Evolutionary conservation across 2,329 filamentous ascomycete species (phyloP).

Genomic region (Trichoderma sp.): DNA sequence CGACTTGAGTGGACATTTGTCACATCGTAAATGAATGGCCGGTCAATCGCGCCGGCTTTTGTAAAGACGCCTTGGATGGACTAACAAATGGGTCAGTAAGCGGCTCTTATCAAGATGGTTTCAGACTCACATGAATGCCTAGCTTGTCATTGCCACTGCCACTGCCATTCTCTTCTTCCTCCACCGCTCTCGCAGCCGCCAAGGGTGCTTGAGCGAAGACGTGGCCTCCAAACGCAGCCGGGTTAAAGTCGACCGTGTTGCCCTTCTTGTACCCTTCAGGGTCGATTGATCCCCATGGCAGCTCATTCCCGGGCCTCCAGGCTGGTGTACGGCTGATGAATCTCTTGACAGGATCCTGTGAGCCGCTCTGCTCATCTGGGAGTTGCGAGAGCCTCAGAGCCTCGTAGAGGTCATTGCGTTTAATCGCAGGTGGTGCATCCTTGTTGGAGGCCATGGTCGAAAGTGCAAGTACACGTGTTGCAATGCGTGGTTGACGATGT

Average conservation of each 20-base stretch:
- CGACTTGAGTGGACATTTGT: slow-evolving; percentile 43
- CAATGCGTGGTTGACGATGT: neutral
- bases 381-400: slow-evolving; percentile 30
- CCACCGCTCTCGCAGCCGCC: slow-evolving; percentile 35
- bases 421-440: neutral
- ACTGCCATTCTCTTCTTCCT: slow-evolving; percentile 24
- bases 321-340: slow-evolving; percentile 35
- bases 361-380: slow-evolving; percentile 18
- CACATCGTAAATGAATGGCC: slow-evolving; percentile 54
- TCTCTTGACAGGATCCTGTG: slow-evolving; percentile 20
- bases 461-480: neutral
- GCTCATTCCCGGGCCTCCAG: slow-evolving; percentile 33
- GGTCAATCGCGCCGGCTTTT: slow-evolving; percentile 43
- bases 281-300: slow-evolving; percentile 30
- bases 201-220: slow-evolving; percentile 39
- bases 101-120: neutral
- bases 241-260: neutral
- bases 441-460: neutral
- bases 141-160: slow-evolving; percentile 24
- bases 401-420: slow-evolving; percentile 31
- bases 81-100: slow-evolving; percentile 30
- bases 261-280: neutral
- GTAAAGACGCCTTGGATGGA: slow-evolving; percentile 57
- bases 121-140: slow-evolving; percentile 39
- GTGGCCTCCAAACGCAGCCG: slow-evolving; percentile 34